phyloP scores from a whole-genome alignment of 1,284 basidiomycete genomes.

The Ceratorhiza oryzae-sativae region DNA sequence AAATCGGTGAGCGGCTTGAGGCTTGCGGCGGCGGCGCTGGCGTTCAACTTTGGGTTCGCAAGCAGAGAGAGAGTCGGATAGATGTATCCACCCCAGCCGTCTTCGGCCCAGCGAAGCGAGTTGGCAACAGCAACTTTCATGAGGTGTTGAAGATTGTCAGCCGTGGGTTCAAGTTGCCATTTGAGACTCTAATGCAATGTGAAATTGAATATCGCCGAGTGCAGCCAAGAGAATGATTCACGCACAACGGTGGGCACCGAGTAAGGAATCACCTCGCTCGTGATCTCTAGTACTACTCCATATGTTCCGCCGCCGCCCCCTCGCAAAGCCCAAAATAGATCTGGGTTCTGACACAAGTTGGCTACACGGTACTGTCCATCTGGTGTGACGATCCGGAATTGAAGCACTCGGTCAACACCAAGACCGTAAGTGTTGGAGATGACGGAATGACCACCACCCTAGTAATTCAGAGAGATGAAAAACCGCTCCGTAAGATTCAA shows the following conservation, averaged over 20 bases:
- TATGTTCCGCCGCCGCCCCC: constrained; percentile 41
- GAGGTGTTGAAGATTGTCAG: background rate
- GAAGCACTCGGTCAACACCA: constrained; percentile 33
- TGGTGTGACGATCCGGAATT: constrained; percentile 37
- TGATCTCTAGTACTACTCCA: constrained; percentile 37
- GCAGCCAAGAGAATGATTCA: background rate
- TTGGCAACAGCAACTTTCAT: background rate
- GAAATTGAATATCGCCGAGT: no score
- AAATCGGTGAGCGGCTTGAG: constrained; percentile 30
- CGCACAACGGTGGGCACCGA: background rate
- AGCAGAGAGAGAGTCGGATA: constrained; percentile 4
- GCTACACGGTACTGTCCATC: constrained; percentile 10
- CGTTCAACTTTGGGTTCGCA: constrained; percentile 14
- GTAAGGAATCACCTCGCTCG: constrained; percentile 17
- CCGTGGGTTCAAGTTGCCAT: background rate
- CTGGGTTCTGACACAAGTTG: constrained; percentile 48
- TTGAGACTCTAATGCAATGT: background rate
- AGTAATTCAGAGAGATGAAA: constrained; percentile 25
- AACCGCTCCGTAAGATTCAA: background rate
- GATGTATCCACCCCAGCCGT: constrained; percentile 35
- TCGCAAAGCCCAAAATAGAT: constrained; percentile 40
- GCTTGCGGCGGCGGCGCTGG: background rate
- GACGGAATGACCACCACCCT: constrained; percentile 49
- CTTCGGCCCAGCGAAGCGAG: constrained; percentile 3
- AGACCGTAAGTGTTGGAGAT: constrained; percentile 37